Conservation (phyloP, 441 rosid species). For the Biscutella laevigata region DNA sequence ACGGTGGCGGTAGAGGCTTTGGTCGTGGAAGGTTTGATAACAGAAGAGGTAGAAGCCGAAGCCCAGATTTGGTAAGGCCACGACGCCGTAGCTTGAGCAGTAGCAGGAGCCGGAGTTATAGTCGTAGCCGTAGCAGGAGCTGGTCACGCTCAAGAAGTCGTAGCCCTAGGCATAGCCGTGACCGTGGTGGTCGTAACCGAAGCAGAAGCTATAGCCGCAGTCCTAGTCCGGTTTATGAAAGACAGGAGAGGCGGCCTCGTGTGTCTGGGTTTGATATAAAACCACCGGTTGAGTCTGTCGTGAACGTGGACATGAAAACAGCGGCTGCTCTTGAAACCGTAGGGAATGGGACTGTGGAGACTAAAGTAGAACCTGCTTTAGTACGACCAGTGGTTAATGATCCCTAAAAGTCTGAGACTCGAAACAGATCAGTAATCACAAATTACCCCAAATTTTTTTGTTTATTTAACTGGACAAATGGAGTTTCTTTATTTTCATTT, state of each 20-base stretch:
- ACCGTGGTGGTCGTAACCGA: conserved; percentile 21
- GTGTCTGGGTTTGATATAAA: conserved; percentile 29
- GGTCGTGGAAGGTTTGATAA: conserved; percentile 58
- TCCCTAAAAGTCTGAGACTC: conserved; percentile 2
- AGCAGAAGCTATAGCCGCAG: conserved; percentile 38
- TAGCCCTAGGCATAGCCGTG: conserved; percentile 36
- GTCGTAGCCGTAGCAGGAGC: conserved; percentile 38
- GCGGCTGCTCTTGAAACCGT: not conserved
- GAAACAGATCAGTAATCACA: too few species aligned
- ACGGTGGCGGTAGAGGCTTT: conserved; percentile 51
- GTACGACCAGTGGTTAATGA: conserved; percentile 10
- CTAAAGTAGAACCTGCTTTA: conserved; percentile 14
- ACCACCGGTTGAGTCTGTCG: conserved; percentile 19
- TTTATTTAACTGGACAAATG: not conserved
- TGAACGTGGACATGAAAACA: conserved; percentile 5
- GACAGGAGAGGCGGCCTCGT: conserved; percentile 30
- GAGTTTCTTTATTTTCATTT: not conserved
- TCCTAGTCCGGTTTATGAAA: conserved; percentile 38
- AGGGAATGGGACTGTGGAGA: conserved; percentile 18
- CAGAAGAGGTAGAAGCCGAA: conserved; percentile 74
- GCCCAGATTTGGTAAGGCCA: conserved; percentile 59
- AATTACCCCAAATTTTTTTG: conserved; percentile 11
- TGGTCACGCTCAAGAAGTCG: conserved; percentile 45
- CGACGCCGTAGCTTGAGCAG: conserved; percentile 46
- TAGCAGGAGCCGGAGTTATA: conserved; percentile 34